Base-by-base conservation (phyloP, 2,329 filamentous ascomycete genomes). In the Ophioceras dolichostomum region DNA sequence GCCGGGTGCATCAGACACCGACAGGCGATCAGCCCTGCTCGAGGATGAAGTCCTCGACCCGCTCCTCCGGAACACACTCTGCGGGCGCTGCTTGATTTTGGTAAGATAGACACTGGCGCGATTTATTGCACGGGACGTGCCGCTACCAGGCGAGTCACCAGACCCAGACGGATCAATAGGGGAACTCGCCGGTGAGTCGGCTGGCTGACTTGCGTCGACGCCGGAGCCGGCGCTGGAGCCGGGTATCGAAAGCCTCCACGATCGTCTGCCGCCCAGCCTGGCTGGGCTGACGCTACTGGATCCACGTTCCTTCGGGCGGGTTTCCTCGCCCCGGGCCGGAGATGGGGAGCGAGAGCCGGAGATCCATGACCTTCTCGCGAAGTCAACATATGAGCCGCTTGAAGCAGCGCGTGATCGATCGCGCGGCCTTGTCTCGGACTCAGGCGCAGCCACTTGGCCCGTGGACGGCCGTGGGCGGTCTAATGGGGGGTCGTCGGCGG, bases 351-450 rank as follows among this genome's bases (percentile, higher is more conserved):
- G 59, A 24, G 70, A 70, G 27, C 59, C 52, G 4, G 62, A 53
- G 16, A 66, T 65, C 70, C 69, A 75, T 29, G 68, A 66, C 37
- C 65, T 62, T 43, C 60, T 65, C 8, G 69, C 62, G 47, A 72
- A 65, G 42, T 59, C 65, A 34, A 64, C 60, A 45, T 74, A 64
- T 29, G 65, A 68, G 37, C 62, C 61, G 5, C 32, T 22, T 13
- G 32, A 34, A 8, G 18, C 32, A 14, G 32, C 14, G 17, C 32
- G 20, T 5, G 32, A 24, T 16, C 32, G 20, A 14, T 26, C n/a
- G 5, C 19, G 21, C 24, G 19, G 21, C 16, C 13, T 24, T 7
- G 31, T 20, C 16, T 33, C 19, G 13, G 21, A 12, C 4, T n/a
- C 14, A 26, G 22, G 8, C 22, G 22, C 22, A 12, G 22, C 22